Base-by-base conservation (phyloP, 768 basidiomycete genomes). In the Leccinum olivaceopallidum region DNA sequence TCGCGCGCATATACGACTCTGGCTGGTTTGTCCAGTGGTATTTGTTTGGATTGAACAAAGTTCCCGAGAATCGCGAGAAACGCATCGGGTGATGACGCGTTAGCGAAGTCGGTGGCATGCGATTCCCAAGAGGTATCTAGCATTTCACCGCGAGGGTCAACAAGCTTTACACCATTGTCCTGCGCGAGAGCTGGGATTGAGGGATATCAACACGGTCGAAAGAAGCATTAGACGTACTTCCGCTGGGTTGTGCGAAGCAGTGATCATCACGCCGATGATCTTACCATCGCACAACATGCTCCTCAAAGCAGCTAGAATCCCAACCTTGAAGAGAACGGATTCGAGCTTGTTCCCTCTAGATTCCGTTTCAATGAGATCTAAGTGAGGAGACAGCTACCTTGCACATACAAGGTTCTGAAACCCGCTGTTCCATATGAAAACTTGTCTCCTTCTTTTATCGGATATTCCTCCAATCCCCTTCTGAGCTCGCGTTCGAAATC, bases 171-270 rank as follows among this genome's bases (percentile, higher is more conserved):
- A 30, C 97, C 97, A 73, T 99, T 99, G 74, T 99, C 97, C 94
- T 97, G 69, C 8, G 59, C 24, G 63, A 61, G 53, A 57, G 20
- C 34, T 60, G 22, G 36, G 48, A 57, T 60, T 53, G 42, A 37
- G 57, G 36, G 49, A 49, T 10, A 49, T 53, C 20, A 18, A 49
- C 44, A 59, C 13, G 5, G 14, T 26, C 30, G 42, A 28, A 32
- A 57, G 47, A 57, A 4, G 30, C 3, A 55, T 34, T 49, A 55
- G n/a, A 70, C 83, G 65, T 69, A 95, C 95, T 71, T 85, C 83
- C 72, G 95, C 95, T n/a, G 97, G 96, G 73, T 99, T 99, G 76
- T 99, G 97, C n/a, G 94, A 96, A 3, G 97, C 97, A 39, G 97
- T 99, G 71, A 99, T 89, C 97, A 99, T 98, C 22, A 98, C 92